phyloP scores from a whole-genome alignment of 306 rosid genomes.

The Pueraria montana region DNA sequence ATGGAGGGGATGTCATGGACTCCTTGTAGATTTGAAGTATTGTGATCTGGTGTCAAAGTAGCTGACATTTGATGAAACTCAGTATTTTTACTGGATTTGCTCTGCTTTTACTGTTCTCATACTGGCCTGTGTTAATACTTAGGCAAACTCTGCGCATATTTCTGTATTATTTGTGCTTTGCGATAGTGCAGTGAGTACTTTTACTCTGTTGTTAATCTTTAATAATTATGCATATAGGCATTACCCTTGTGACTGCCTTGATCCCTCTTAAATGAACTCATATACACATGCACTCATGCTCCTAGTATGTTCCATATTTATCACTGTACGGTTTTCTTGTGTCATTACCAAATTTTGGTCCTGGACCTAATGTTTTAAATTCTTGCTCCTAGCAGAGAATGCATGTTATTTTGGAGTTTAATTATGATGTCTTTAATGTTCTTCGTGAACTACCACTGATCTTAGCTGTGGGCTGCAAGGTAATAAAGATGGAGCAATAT shows the following conservation, averaged over 20 bases:
- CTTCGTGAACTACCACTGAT: neutral
- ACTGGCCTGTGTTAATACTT: neutral
- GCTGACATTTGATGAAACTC: neutral
- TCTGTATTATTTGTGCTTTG: conserved; percentile 13
- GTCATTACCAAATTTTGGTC: conserved; percentile 8
- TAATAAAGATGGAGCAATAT: neutral
- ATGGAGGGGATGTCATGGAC: neutral
- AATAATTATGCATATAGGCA: conserved; percentile 6
- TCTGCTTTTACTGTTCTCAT: conserved; percentile 16
- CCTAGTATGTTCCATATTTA: neutral
- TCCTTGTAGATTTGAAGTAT: neutral
- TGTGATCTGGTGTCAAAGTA: conserved; percentile 1
- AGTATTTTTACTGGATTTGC: neutral
- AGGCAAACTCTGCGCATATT: neutral
- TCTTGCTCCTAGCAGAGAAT: neutral
- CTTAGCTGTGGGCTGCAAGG: neutral
- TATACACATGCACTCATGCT: neutral
- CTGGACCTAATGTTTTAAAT: neutral
- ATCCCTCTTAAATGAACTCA: conserved; percentile 3
- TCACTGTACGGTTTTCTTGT: neutral
- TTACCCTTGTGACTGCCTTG: neutral
- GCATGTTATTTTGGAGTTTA: neutral
- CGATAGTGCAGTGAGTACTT: neutral
- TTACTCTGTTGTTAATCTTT: neutral
- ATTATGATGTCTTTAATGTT: conserved; percentile 11